These are phyloP conservation scores for Perkinsus olseni DNA, from an alignment of 169 alveolate genomes.

Conservation along the genomic window DNA sequence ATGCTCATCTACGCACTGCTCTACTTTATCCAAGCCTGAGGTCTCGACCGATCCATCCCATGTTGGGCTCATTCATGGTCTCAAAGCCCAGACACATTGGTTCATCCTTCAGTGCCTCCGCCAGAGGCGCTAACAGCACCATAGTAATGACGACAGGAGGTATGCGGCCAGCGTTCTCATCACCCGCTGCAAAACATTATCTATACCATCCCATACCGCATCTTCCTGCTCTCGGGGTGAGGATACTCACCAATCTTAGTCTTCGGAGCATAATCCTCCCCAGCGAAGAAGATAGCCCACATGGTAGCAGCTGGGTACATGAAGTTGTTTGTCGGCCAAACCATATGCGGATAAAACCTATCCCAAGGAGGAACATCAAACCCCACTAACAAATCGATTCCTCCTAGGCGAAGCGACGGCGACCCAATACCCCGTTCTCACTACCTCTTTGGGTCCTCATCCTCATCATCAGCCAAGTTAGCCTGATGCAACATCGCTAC, in stretches of 20 bases:
- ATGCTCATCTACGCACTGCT: not conserved
- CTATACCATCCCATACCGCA: not conserved
- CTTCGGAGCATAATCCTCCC: conserved; percentile 11
- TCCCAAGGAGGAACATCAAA: not conserved
- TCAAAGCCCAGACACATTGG: conserved; percentile 4
- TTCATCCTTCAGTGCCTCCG: not conserved
- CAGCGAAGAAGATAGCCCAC: conserved; percentile 5
- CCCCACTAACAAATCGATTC: too few relatives aligned
- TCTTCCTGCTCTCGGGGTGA: too few relatives aligned
- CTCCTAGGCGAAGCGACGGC: not conserved
- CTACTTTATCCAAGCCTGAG: not conserved
- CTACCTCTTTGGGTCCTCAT: not conserved
- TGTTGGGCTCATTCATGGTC: conserved; percentile 7
- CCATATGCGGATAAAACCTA: conserved; percentile 1
- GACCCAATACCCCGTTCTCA: not conserved
- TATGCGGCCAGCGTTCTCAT: not conserved
- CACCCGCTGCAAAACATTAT: too few relatives aligned
- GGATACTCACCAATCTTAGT: not conserved
- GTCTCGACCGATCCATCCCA: not conserved
- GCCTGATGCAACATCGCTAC: not conserved
- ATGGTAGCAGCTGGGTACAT: conserved; percentile 6
- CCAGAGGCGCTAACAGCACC: not conserved
- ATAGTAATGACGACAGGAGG: not conserved
- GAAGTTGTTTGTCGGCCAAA: conserved; percentile 5
- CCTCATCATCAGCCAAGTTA: not conserved